These are phyloP conservation scores for Dictyostelium purpureum DNA, from an alignment of 78 protist species.

Conservation along the genomic window DNA sequence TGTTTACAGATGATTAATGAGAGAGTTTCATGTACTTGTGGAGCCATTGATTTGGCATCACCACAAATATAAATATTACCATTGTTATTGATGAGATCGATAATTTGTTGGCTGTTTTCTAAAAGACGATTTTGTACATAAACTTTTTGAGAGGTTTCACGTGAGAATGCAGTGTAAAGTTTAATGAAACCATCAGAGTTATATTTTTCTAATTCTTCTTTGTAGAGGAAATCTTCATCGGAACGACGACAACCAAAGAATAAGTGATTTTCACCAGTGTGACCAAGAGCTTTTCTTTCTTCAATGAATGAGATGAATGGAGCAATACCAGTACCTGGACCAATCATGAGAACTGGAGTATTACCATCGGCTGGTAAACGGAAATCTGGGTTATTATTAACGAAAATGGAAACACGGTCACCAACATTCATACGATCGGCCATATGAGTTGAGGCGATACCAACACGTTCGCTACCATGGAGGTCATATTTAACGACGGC, in stretches of 20 bases:
- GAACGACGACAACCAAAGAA: conserved; percentile 93
- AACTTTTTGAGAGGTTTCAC: conserved; percentile 75
- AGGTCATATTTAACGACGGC: conserved; percentile 60
- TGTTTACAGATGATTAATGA: conserved; percentile 18
- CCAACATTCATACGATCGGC: conserved; percentile 42
- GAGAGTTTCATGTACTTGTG: conserved; percentile 55
- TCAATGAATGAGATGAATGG: conserved; percentile 94
- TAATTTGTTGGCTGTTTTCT: conserved; percentile 22
- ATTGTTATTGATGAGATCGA: conserved; percentile 29
- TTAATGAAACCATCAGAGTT: conserved; percentile 49
- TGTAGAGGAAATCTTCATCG: conserved; percentile 87
- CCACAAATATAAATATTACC: conserved; percentile 77
- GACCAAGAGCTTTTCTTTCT: conserved; percentile 24
- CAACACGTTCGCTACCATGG: conserved; percentile 40
- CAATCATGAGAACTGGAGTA: conserved; percentile 92
- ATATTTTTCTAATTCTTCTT: conserved; percentile 62
- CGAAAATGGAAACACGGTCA: conserved; percentile 27
- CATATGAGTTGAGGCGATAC: conserved; percentile 66
- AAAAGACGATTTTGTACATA: conserved; percentile 88
- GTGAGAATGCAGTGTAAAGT: conserved; percentile 81
- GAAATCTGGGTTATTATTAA: conserved; percentile 82
- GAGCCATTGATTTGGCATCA: conserved; percentile 78
- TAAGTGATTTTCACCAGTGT: conserved; percentile 65
- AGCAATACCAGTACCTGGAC: conserved; percentile 99
- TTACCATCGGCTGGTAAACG: conserved; percentile 73